Base-by-base conservation (phyloP, 805 yeast genomes). In the Candida dendrica region DNA sequence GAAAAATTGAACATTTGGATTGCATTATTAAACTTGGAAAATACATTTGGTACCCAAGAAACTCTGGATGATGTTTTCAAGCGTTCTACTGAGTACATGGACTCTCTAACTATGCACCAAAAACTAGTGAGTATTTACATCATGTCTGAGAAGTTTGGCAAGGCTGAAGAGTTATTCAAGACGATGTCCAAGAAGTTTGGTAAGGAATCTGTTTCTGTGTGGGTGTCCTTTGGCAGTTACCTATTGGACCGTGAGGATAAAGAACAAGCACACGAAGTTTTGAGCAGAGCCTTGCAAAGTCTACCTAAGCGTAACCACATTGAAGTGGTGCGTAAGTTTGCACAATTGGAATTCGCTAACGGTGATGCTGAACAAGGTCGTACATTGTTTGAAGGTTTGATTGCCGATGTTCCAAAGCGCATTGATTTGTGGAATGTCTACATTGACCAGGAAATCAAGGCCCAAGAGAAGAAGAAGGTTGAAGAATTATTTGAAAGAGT, bases 301-400 rank as follows among this genome's bases (percentile, higher is more conserved):
- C 69, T 89, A 48, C 83, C 90, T 27, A 84, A 81, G 63, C 71
- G 84, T 51, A 75, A 75, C 39, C 88, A 86, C 50, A 72, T 86
- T 46, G 95, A 86, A 47, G 77, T 84, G 42, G 95, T 89, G 9
- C 77, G 81, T 53, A 89, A 85, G 62, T 90, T 88, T 65, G 96
- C 95, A 19, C 90, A 84, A 61, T 66, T 90, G 42, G 98, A 91
- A 63, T 91, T 82, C 61, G 52, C 71, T 42, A 81, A 82, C 63
- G 98, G 98, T 51, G 96, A 89, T 49, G 68, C 88, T 8, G 98
- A 91, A 64, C 91, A 90, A 61, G 98, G 95, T 42, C 81, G 98
- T 60, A 86, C 97, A 1, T 72, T 91, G 51, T 87, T 91, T 56
- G 98, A 91, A 68, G 98, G 97, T 45, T 74, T 91, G 49, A 63